Evolutionary conservation across 495 filamentous ascomycete species (phyloP), one percentile per base, ranked within the genome.

Genomic region (Penicillium malachiteum): DNA sequence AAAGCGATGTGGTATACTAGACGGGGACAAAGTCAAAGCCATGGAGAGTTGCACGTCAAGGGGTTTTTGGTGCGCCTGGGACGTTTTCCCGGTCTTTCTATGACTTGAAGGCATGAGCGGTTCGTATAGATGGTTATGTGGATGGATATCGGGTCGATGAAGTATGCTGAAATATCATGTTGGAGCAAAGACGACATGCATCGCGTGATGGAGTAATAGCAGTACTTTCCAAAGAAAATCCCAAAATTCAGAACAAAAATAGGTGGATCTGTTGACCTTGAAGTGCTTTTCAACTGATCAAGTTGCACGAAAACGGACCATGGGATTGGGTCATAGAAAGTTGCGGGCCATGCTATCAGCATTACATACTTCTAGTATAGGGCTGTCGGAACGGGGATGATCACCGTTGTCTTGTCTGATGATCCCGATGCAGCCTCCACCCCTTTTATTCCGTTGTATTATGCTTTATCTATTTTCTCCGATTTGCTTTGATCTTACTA

Each of bases 281-380:
- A 69, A 71, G 60, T 69, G 66, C 38, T 44, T 47, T 46, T 32
- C 18, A 57, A 31, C 52, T 21, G 56, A 57, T 65, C 46, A 49
- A 62, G 59, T 67, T 56, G 67, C 62, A 70, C 62, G 73, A 66
- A 75, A 75, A 70, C 69, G 73, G 71, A 63, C 64, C 73, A 73
- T 70, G 73, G 69, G 73, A 62, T 60, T 57, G 51, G 60, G 63
- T 71, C 69, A 73, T 63, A 62, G 53, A 56, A 52, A 42, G 48
- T 55, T 53, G 58, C 14, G 43, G 54, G 43, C 35, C 32, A 66
- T 67, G 63, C 45, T 63, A 71, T 73, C 69, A 70, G 61, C 51
- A 71, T 73, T 73, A 71, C 67, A 68, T 68, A 67, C 17, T 8
- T 14, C 26, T 12, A 30, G 18, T 43, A 31, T 57, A 57, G 44